phyloP scores from a whole-genome alignment of 805 yeast species.

The Kuraishia floccosa region DNA sequence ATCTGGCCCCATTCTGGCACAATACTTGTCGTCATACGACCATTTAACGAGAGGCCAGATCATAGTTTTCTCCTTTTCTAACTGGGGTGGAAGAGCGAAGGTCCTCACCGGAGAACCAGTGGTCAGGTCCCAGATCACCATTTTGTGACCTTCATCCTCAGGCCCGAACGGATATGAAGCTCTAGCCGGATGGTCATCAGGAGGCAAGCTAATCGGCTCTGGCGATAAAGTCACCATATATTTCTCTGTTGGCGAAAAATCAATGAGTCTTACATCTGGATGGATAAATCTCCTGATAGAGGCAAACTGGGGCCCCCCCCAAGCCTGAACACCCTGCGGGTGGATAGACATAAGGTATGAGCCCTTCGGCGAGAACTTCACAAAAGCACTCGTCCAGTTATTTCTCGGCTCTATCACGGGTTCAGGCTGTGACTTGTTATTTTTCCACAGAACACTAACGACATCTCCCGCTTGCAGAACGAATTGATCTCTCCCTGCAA shows the following conservation, averaged over 20 bases:
- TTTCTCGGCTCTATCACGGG: constrained; percentile 67
- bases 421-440: constrained; percentile 58
- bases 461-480: constrained; percentile 67
- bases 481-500: constrained; percentile 83
- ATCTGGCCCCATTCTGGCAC: constrained; percentile 92
- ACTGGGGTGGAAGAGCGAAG: constrained; percentile 76
- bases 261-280: constrained; percentile 80
- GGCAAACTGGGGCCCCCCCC: constrained; percentile 85
- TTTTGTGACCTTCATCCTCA: constrained; percentile 84
- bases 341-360: constrained; percentile 79
- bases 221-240: constrained; percentile 86
- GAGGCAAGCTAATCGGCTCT: constrained; percentile 65
- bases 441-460: constrained; percentile 84
- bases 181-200: constrained; percentile 51
- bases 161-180: constrained; percentile 73
- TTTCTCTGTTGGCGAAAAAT: constrained; percentile 87
- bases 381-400: constrained; percentile 81
- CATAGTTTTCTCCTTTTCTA: constrained; percentile 55
- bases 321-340: constrained; percentile 88
- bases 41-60: constrained; percentile 96
- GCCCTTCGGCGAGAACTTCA: constrained; percentile 91
- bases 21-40: constrained; percentile 86
- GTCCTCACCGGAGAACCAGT: constrained; percentile 81
- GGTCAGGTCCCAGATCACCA: constrained; percentile 85
- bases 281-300: constrained; percentile 73